Base-by-base conservation (phyloP, 805 yeast species). In the Starmerella stigmatis region DNA sequence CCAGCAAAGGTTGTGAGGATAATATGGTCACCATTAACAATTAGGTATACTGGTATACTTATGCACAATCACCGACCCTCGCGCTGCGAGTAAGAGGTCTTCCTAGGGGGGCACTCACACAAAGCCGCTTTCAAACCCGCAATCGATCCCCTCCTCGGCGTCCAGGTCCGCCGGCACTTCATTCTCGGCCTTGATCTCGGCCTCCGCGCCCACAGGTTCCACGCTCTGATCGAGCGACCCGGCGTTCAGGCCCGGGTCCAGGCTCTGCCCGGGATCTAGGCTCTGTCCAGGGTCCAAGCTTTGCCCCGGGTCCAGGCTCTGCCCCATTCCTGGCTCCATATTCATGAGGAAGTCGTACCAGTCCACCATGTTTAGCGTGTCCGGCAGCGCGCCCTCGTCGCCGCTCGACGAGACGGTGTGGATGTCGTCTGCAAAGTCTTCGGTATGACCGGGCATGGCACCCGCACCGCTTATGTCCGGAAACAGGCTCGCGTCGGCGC, bases 311-410 rank as follows among this genome's bases (percentile, higher is more conserved):
- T 36, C 40, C 13, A 36, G 40, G 13, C 21, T 16, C 19, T 32
- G 32, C 26, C 12, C 33, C 7, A 26, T 19, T 4, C 25, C 30
- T 4, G 40, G 40, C 40, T 21, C 29, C 19, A 28, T n/a, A n/a
- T n/a, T 22, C 41, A 59, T 51, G 40, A 64, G 48, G 46, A 57
- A 65, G 39, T 65, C 62, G 52, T 64, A 65, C 70, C 68, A 61
- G 48, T 66, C 70, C 16, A 61, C 62, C 51, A 65, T 54, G 45
- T 58, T 58, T 41, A 66, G 46, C 28, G 65, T 51, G 45, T 54
- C 60, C 2, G 67, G 68, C 8, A 56, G 53, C 5, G 31, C 35
- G 10, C 19, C 43, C 9, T 50, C 53, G 30, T 50, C 59, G 29
- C 52, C 45, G 11, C 41, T 27, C 20, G 33, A 41, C 41, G 36